Evolutionary conservation across 495 filamentous ascomycete genomes (phyloP).

Genomic region (Daldinia concentrica): DNA sequence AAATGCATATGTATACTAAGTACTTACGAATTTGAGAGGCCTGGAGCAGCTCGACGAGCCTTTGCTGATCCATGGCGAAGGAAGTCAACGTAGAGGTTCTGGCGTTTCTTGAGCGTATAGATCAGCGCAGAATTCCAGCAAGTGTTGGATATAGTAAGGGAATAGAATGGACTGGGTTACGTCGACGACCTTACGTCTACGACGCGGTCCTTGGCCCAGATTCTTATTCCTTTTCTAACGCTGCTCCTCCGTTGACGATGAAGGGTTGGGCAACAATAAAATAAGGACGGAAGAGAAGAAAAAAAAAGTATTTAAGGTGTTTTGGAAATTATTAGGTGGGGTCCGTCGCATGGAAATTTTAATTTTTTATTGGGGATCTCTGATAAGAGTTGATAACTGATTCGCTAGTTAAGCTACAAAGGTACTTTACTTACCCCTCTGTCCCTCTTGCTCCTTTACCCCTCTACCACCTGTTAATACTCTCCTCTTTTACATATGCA

Average conservation of each 20-base stretch:
- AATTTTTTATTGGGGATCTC: constrained; percentile 2
- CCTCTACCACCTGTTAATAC: not conserved
- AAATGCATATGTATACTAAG: not conserved
- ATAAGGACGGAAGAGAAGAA: constrained; percentile 3
- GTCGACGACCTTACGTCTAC: constrained; percentile 40
- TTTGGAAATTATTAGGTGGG: constrained; percentile 29
- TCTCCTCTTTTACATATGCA: not conserved
- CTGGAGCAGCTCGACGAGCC: constrained; percentile 77
- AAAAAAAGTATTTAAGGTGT: constrained; percentile 32
- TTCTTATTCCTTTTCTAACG: constrained; percentile 6
- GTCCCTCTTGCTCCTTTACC: not conserved
- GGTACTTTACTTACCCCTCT: not conserved
- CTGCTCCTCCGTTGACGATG: constrained; percentile 2
- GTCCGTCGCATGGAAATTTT: constrained; percentile 29
- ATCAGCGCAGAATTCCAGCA: not conserved
- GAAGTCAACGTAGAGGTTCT: not conserved
- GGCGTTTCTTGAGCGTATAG: not conserved
- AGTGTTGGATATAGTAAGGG: not conserved
- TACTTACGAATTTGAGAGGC: constrained; percentile 76
- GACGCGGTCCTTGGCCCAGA: constrained; percentile 23
- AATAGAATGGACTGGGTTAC: constrained; percentile 24
- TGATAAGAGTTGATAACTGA: not conserved
- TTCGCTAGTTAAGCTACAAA: not conserved
- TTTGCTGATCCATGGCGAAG: constrained; percentile 73
- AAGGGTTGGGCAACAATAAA: constrained; percentile 23